Conservation (phyloP, 208 protist species). For the Trypanosoma lewisi region DNA sequence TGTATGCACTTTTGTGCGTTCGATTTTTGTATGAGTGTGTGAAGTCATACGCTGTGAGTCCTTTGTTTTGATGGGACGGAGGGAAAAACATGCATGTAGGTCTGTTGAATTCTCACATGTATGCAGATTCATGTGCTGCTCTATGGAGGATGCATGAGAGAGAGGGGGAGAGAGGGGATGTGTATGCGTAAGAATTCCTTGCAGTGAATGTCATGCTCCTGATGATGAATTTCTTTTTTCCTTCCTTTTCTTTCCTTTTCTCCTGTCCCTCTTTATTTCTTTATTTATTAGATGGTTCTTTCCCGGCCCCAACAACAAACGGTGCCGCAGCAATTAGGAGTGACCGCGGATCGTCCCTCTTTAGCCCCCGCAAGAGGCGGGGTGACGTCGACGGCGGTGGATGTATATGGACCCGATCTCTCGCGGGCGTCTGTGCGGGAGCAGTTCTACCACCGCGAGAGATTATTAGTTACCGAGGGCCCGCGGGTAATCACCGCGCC, state of each 20-base stretch:
- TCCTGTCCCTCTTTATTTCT: background rate
- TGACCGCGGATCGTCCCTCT: no score
- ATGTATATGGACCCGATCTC: background rate
- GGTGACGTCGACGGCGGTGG: background rate
- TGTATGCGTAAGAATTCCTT: no score
- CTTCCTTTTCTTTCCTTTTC: background rate
- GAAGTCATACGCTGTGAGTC: no score
- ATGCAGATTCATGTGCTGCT: no score
- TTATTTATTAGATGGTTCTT: background rate
- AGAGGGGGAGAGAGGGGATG: no score
- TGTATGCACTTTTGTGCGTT: background rate
- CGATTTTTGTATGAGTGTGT: no score
- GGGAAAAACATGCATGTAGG: no score
- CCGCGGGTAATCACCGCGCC: constrained; percentile 30
- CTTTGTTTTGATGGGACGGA: no score
- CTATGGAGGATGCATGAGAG: no score
- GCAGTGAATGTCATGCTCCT: no score
- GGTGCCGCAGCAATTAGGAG: no score
- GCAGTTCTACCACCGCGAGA: constrained; percentile 39
- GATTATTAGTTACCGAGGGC: constrained; percentile 19
- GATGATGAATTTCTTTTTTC: background rate
- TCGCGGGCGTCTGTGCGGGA: background rate
- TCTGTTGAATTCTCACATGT: no score
- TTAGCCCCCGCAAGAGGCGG: background rate
- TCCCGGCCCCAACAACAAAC: background rate